Conservation (phyloP, 192 early-diverging fungal species). For the Pilaira anomala region DNA sequence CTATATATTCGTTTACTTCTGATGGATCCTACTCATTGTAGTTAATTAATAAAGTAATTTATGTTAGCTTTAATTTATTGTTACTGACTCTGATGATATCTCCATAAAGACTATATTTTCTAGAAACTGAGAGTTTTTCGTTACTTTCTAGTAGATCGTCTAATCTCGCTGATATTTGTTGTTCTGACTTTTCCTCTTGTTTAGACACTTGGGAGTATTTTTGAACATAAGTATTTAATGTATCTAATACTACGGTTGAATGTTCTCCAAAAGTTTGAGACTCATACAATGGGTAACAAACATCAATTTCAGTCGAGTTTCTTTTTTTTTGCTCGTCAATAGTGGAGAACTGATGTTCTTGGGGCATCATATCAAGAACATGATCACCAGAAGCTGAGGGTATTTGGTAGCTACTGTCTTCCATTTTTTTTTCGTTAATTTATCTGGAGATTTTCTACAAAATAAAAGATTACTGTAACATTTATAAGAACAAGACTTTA, state of each 20-base stretch:
- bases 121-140: background rate
- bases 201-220: background rate
- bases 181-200: background rate
- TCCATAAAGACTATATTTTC: slow-evolving; percentile 10
- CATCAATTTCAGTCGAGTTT: background rate
- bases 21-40: slow-evolving; percentile 7
- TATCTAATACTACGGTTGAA: background rate
- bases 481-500: too few species aligned
- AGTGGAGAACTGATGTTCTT: background rate
- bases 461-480: too few species aligned
- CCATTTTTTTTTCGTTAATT: too few species aligned
- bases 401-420: too few species aligned
- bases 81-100: slow-evolving; percentile 2
- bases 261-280: background rate
- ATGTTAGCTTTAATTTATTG: background rate
- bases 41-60: too few species aligned
- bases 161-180: background rate
- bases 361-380: background rate
- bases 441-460: too few species aligned
- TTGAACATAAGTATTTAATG: background rate
- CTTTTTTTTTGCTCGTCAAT: background rate
- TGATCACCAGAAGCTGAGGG: background rate
- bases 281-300: slow-evolving; percentile 2
- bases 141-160: slow-evolving; percentile 7
- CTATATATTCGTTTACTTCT: background rate